Base-by-base conservation (phyloP, 495 filamentous ascomycete species). In the Oidiodendron maius region DNA sequence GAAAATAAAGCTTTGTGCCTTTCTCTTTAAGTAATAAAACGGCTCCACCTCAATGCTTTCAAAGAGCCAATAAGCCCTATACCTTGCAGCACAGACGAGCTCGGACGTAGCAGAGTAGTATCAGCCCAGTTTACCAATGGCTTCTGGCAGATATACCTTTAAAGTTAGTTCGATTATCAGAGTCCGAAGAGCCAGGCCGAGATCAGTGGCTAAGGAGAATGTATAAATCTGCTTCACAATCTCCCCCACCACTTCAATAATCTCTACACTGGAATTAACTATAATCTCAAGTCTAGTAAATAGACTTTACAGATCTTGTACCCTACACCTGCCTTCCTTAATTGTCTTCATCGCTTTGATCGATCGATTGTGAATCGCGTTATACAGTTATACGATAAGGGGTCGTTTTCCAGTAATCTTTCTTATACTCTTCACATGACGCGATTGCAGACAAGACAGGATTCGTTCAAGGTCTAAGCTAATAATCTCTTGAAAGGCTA, bases 41-140 rank as follows among this genome's bases (percentile, higher is more conserved):
- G 50, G 41, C 45, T 59, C 50, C 25, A 63, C 51, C 40, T 49
- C 4, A 44, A 63, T 44, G 38, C 43, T 58, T 21, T 52, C 15
- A 49, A 63, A 63, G 24, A 63, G 22, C 11, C 32, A 41, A 15
- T 42, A 54, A 18, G 24, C 21, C 46, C 36, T 46, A 36, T 52
- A 32, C 50, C 58, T 59, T 26, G 61, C 59, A 32, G 49, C 44
- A 44, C 44, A 57, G 28, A 61, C 46, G 48, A 64, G 61, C 28
- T 61, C 53, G 21, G 17, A 49, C 39, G 46, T 38, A 34, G 47
- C 48, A 21, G 51, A 58, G 40, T 58, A 56, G 37, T 64, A 64
- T 25, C 54, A 53, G 22, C 53, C 61, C 23, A 64, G 52, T 51
- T 64, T 64, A n/a, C 43, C 41, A 2, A 64, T 46, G 17, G 59